A percentile compares a stretch with the other conserved stretches of the same genome.
Conservation (phyloP, 2,329 filamentous ascomycete genomes). For the Nannizzia gypsea region DNA sequence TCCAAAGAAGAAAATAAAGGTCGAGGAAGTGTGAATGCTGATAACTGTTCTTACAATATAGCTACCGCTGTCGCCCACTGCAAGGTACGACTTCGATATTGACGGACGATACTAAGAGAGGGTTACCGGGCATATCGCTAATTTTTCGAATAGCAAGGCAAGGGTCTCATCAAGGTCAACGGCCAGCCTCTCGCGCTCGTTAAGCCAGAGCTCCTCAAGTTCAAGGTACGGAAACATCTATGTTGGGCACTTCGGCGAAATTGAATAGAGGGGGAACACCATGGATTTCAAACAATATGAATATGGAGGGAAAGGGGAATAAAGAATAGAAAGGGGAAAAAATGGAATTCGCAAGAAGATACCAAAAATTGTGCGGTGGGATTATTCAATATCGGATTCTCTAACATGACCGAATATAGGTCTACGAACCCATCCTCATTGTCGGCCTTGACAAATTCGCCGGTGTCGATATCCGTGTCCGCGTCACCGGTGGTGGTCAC, state of each 20-base stretch:
- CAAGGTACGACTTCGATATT: conserved; percentile 51
- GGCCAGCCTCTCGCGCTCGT: conserved; percentile 88
- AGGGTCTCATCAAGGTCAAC: conserved; percentile 97
- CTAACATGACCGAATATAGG: conserved; percentile 36
- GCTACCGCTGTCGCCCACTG: conserved; percentile 84
- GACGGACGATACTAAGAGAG: neutral
- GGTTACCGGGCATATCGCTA: neutral
- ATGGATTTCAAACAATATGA: neutral
- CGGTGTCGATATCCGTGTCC: conserved; percentile 92
- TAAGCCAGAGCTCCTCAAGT: conserved; percentile 92
- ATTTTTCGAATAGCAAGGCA: conserved; percentile 47
- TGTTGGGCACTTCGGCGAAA: neutral
- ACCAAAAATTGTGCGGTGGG: neutral
- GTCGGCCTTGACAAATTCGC: conserved; percentile 96
- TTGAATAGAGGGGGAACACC: neutral
- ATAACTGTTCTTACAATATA: conserved; percentile 28
- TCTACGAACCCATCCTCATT: conserved; percentile 98
- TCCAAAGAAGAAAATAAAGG: neutral
- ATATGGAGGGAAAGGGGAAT: neutral
- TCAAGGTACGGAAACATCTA: conserved; percentile 56
- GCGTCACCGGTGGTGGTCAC: conserved; percentile 94
- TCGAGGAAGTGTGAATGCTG: conserved; percentile 19
- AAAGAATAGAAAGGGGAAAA: neutral
- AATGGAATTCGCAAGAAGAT: neutral
- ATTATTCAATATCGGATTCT: neutral